Conservation (phyloP, 2,329 filamentous ascomycete genomes). For the Scytalidium sp. region DNA sequence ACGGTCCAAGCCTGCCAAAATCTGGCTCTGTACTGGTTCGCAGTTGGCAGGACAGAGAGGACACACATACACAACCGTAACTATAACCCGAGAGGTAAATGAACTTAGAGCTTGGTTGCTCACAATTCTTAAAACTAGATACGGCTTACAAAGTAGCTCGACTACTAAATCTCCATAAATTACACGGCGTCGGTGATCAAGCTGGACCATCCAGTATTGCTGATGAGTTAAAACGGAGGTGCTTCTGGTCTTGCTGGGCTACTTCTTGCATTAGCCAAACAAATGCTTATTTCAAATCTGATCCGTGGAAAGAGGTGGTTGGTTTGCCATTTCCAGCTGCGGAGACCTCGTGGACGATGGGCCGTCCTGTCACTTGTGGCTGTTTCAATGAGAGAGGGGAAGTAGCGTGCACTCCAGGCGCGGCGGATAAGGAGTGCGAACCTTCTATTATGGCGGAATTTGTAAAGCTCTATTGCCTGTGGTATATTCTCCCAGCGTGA, state of each 20-base stretch:
- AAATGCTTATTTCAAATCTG: slow-evolving; percentile 5
- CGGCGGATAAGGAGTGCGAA: neutral
- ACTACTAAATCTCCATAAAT: slow-evolving; percentile 6
- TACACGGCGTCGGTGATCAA: neutral
- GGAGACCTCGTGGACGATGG: slow-evolving; percentile 8
- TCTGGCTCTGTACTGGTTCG: slow-evolving; percentile 14
- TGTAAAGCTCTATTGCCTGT: slow-evolving; percentile 11
- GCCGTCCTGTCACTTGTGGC: slow-evolving; percentile 5
- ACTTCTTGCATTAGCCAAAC: slow-evolving; percentile 10
- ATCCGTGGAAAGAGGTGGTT: slow-evolving; percentile 12
- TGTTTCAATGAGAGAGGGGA: slow-evolving; percentile 11
- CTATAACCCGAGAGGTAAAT: neutral
- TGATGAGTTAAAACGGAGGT: slow-evolving; percentile 9
- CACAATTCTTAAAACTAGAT: slow-evolving; percentile 6
- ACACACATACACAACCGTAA: slow-evolving; percentile 13
- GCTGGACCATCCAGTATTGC: neutral
- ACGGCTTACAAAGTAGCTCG: slow-evolving; percentile 10
- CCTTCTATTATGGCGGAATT: slow-evolving; percentile 9
- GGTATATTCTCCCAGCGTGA: slow-evolving; percentile 5
- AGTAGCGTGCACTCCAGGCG: neutral
- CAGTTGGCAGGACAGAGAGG: slow-evolving; percentile 8
- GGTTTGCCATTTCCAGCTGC: slow-evolving; percentile 12
- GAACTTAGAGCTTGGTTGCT: neutral
- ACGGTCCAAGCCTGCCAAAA: slow-evolving; percentile 15
- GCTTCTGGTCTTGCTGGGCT: slow-evolving; percentile 15